A percentile compares a stretch with the other conserved stretches of the same genome.
These are phyloP conservation scores for Cladosporium sphaerospermum DNA, from an alignment of 2,329 filamentous ascomycete species.

Conservation along the genomic window DNA sequence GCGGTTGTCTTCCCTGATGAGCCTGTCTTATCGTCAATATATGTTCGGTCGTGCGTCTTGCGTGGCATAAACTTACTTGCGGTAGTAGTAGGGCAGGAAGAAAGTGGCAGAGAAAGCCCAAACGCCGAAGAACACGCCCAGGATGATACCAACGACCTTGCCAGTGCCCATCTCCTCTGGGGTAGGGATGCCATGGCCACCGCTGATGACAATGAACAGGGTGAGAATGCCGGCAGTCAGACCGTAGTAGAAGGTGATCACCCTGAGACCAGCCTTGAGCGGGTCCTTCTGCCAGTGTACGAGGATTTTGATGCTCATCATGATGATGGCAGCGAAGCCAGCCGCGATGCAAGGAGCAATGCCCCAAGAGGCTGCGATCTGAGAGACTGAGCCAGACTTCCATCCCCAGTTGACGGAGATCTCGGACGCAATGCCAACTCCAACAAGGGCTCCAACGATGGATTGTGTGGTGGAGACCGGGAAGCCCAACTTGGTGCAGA, in stretches of 20 bases:
- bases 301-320: neutral
- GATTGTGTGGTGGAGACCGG: conserved; percentile 55
- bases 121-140: conserved; percentile 19
- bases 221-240: neutral
- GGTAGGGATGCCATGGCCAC: conserved; percentile 17
- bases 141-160: conserved; percentile 23
- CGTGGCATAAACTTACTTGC: neutral
- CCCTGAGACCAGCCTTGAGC: neutral
- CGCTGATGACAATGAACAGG: conserved; percentile 10
- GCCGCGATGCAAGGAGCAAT: neutral
- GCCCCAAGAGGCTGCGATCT: conserved; percentile 1
- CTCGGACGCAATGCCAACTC: conserved; percentile 48
- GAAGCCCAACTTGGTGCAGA: conserved; percentile 46
- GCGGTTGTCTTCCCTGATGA: conserved; percentile 19
- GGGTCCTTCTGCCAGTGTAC: neutral
- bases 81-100: conserved; percentile 16
- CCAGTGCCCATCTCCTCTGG: conserved; percentile 25
- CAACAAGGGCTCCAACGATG: conserved; percentile 50
- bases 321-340: neutral
- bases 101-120: conserved; percentile 17
- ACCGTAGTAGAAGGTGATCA: neutral
- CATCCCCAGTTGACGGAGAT: conserved; percentile 5
- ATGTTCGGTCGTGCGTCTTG: no score
- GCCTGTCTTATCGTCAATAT: neutral
- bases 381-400: neutral